Conservation (phyloP, 192 early-diverging fungal genomes). For the Paraglomus occultum region DNA sequence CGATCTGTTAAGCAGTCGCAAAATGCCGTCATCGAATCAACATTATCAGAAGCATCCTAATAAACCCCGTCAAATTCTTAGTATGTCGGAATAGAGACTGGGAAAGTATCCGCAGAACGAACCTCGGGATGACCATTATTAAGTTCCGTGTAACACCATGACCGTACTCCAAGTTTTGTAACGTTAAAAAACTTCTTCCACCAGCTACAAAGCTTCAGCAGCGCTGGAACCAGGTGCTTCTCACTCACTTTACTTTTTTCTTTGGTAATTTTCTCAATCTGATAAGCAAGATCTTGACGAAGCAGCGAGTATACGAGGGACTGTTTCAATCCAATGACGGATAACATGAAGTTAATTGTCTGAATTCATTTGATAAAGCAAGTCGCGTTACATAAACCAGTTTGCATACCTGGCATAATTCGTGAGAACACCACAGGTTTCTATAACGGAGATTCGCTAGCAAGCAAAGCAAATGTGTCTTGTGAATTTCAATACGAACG, state of each 20-base stretch:
- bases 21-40: slow-evolving; percentile 29
- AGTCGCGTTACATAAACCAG: too few relatives aligned
- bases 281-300: slow-evolving; percentile 33
- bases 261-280: slow-evolving; percentile 17
- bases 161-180: slow-evolving; percentile 35
- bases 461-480: slow-evolving; percentile 58
- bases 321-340: not conserved
- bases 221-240: slow-evolving; percentile 20
- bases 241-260: slow-evolving; percentile 27
- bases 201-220: slow-evolving; percentile 39
- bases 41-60: slow-evolving; percentile 26
- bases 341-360: too few relatives aligned
- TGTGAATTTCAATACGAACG: slow-evolving; percentile 54
- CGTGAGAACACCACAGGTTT: slow-evolving; percentile 56
- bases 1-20: slow-evolving; percentile 27
- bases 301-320: slow-evolving; percentile 7
- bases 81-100: not conserved
- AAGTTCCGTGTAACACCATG: slow-evolving; percentile 34
- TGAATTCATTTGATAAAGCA: too few relatives aligned
- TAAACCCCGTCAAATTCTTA: not conserved
- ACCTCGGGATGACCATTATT: slow-evolving; percentile 1
- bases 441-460: slow-evolving; percentile 51
- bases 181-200: slow-evolving; percentile 42
- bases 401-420: slow-evolving; percentile 40
- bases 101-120: slow-evolving; percentile 11